Evolutionary conservation across 352 stramenopile genomes (phyloP), one percentile per base, ranked within the genome.

Genomic region (Pythium periplocum): DNA sequence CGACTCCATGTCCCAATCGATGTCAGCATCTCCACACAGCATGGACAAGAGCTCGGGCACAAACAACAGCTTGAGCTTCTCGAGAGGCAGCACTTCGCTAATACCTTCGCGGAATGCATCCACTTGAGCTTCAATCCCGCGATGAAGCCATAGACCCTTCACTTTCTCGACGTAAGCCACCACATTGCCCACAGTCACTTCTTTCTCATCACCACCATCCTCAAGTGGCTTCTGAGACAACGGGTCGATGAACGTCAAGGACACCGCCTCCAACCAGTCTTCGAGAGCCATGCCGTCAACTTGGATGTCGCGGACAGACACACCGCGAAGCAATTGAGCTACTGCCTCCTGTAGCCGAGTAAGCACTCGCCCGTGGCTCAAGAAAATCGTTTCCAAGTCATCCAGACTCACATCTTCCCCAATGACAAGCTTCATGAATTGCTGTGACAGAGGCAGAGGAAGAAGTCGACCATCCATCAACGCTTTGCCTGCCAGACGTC

Each of bases 401-500:
- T 83, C 53, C 26, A 75, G n/a, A 33, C 45, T 54, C 12, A 94
- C 58, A 40, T 55, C 69, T 61, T 92, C 77, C 10, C 81, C 79
- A 4, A 87, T 48, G n/a, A 89, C 79, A 11, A 92, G 64, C 45
- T 84, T 74, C 49, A 93, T 79, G 55, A 94, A 94, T 17, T 93
- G 77, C 6, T 57, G 50, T 34, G 84, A 90, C 17, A 94, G 43
- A 3, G 82, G 82, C 32, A 94, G 57, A 12, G 84, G 82, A 2
- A 94, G 71, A 5, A 94, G 55, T 4, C 79, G 72, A 37, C 86
- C 79, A 52, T 94, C 84, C 80, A 93, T 90, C 48, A 94, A 57
- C 26, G 84, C 82, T 45, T 93, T 94, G 26, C 84, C 84, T 37
- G 80, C 79, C 36, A 94, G 44, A 4, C 84, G 81, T 9, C 83